Evolutionary conservation across 2,329 filamentous ascomycete genomes (phyloP).

Genomic region (Fusarium mundagurra): DNA sequence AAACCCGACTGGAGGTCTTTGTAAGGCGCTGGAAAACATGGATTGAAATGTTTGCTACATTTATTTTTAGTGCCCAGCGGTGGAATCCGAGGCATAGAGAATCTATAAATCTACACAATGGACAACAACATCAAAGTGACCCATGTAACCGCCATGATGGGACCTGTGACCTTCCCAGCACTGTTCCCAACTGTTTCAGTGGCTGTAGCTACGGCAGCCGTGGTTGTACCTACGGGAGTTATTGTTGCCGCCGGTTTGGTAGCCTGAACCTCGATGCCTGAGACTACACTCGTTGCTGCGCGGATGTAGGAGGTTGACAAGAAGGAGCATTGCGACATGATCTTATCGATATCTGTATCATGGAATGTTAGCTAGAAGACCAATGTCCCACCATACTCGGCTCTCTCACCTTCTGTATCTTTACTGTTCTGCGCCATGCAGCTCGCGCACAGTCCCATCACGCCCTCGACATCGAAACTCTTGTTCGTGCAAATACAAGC

Average conservation of each 20-base stretch:
- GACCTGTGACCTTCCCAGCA: not conserved
- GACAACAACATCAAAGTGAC: not conserved
- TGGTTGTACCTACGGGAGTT: not conserved
- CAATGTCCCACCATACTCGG: accelerated
- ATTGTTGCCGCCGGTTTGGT: not conserved
- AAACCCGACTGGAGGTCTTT: not conserved
- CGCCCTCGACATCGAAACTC: not conserved
- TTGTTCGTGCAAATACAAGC: not conserved
- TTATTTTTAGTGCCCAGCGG: accelerated
- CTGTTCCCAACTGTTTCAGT: not conserved
- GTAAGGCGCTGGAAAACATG: not conserved
- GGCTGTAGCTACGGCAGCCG: not conserved
- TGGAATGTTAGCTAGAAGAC: accelerated
- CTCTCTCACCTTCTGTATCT: not conserved
- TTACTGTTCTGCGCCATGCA: not conserved
- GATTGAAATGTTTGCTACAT: accelerated
- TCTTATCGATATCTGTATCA: not conserved
- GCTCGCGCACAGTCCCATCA: not conserved
- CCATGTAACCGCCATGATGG: not conserved
- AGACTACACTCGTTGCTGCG: not conserved
- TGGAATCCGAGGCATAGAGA: accelerated
- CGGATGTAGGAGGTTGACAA: not conserved
- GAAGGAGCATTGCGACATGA: not conserved
- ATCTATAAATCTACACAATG: not conserved
- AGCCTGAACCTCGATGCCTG: not conserved